Evolutionary conservation across 1,284 basidiomycete genomes (phyloP).

Genomic region (Lignosus rhinocerotis): DNA sequence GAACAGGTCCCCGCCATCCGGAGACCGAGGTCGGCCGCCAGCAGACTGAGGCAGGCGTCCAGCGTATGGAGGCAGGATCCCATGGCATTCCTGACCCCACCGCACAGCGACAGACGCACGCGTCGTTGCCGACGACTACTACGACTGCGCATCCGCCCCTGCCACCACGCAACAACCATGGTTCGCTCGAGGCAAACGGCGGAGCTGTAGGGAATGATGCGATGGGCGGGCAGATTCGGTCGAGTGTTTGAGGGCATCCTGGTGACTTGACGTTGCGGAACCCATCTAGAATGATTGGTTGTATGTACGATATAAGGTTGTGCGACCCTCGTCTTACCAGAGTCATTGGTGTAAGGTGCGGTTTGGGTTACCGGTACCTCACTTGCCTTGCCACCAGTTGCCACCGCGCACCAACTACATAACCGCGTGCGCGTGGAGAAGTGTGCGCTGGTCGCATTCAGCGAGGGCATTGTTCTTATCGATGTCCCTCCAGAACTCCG

Average conservation of each 20-base stretch:
- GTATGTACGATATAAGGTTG: too few relatives aligned
- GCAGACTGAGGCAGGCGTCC: constrained; percentile 18
- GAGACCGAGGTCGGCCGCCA: constrained; percentile 23
- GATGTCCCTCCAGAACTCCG: background rate
- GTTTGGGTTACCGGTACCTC: too few relatives aligned
- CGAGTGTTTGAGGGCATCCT: background rate
- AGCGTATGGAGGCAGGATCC: constrained; percentile 9
- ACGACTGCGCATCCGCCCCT: constrained; percentile 5
- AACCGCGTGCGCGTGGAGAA: too few relatives aligned
- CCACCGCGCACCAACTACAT: too few relatives aligned
- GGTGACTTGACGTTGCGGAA: too few relatives aligned
- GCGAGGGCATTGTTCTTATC: background rate
- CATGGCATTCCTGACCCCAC: background rate
- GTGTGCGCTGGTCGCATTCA: too few relatives aligned
- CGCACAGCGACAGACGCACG: background rate
- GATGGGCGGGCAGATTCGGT: background rate
- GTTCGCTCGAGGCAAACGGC: constrained; percentile 1
- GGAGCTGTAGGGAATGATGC: background rate
- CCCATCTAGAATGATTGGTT: too few relatives aligned
- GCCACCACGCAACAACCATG: constrained; percentile 1
- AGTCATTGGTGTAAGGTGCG: too few relatives aligned
- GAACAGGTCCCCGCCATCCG: constrained; percentile 24
- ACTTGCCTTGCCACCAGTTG: too few relatives aligned
- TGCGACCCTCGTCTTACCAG: too few relatives aligned
- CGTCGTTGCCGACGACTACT: background rate